Conservation (phyloP, 2,329 filamentous ascomycete genomes). For the Venturia pyrina region DNA sequence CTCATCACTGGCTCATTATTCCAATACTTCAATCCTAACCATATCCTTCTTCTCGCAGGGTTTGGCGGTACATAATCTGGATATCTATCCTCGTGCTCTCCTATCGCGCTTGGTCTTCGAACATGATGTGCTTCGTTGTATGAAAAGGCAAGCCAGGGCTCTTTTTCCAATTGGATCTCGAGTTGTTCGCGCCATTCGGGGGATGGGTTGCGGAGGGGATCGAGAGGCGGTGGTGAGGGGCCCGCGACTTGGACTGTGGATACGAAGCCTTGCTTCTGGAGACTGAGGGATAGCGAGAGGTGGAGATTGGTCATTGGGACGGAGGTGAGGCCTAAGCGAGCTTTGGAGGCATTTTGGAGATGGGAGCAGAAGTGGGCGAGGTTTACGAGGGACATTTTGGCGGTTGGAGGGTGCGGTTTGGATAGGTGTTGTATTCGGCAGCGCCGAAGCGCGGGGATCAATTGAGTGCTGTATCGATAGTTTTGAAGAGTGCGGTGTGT, state of each 20-base stretch:
- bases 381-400: slow-evolving; percentile 60
- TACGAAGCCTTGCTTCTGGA: slow-evolving; percentile 76
- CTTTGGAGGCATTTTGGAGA: slow-evolving; percentile 78
- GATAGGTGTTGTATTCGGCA: neutral
- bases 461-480: neutral
- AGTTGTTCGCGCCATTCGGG: slow-evolving; percentile 18
- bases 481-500: neutral
- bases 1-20: slow-evolving; percentile 69
- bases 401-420: slow-evolving; percentile 11
- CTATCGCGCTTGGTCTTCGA: neutral
- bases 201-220: slow-evolving; percentile 12
- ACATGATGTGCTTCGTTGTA: slow-evolving; percentile 3
- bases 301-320: slow-evolving; percentile 73
- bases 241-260: slow-evolving; percentile 69
- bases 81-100: slow-evolving; percentile 12
- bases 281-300: slow-evolving; percentile 61
- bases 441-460: slow-evolving; percentile 2
- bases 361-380: slow-evolving; percentile 79
- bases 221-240: slow-evolving; percentile 17
- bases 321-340: slow-evolving; percentile 75
- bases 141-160: slow-evolving; percentile 31
- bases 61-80: slow-evolving; percentile 38
- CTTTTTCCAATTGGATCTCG: slow-evolving; percentile 25
- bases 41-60: slow-evolving; percentile 64
- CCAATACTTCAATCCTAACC: slow-evolving; percentile 87